phyloP scores from a whole-genome alignment of 2,329 filamentous ascomycete genomes.

The Purpureocillium lavendulum region DNA sequence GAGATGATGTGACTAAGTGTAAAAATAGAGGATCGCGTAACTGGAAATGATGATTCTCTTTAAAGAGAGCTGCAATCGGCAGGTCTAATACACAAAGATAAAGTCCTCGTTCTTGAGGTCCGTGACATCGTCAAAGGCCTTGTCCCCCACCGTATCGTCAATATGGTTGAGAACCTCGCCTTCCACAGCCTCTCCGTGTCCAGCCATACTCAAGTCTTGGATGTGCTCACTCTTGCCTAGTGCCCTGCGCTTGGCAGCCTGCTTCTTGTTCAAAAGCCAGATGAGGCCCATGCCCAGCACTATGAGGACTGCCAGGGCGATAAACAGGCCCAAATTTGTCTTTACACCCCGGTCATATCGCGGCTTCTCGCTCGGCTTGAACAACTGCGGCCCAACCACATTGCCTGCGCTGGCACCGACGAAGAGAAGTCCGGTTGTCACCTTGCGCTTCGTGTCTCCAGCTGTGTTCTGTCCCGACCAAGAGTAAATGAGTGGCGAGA shows the following conservation, averaged over 20 bases:
- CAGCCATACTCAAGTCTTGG: slow-evolving; percentile 42
- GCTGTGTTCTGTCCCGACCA: slow-evolving; percentile 52
- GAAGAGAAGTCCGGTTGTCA: slow-evolving; percentile 52
- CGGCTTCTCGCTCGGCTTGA: slow-evolving; percentile 50
- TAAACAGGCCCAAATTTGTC: slow-evolving; percentile 52
- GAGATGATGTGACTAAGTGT: no score
- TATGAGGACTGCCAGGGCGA: slow-evolving; percentile 43
- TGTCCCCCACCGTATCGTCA: slow-evolving; percentile 27
- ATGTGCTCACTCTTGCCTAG: slow-evolving; percentile 35
- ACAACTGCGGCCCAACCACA: slow-evolving; percentile 53
- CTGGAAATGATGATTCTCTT: no score
- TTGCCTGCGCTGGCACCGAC: slow-evolving; percentile 55
- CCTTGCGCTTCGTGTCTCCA: slow-evolving; percentile 60
- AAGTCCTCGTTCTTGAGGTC: slow-evolving; percentile 55
- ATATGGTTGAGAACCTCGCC: slow-evolving; percentile 13
- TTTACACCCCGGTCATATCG: slow-evolving; percentile 47
- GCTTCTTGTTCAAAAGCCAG: slow-evolving; percentile 43
- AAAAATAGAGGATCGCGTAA: no score
- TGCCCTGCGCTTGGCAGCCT: slow-evolving; percentile 22
- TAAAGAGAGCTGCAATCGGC: no score
- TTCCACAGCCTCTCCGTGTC: slow-evolving; percentile 14
- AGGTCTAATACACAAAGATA: slow-evolving; percentile 41
- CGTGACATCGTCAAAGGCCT: slow-evolving; percentile 38
- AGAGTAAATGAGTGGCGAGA: slow-evolving; percentile 46
- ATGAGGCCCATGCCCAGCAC: slow-evolving; percentile 23